Conservation (phyloP, 169 alveolate genomes). For the Plasmodium gonderi region DNA sequence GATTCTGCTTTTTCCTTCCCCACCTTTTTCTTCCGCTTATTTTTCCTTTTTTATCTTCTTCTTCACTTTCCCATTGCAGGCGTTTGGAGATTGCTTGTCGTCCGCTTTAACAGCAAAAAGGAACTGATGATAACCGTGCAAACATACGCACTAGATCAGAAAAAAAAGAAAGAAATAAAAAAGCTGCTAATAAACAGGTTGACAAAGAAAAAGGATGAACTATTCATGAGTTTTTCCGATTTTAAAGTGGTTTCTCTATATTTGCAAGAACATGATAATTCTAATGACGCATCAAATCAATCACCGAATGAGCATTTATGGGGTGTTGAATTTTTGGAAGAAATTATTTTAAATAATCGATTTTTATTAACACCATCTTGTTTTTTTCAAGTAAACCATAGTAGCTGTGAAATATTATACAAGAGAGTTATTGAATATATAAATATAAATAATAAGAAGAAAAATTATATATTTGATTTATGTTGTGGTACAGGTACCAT, state of each 20-base stretch:
- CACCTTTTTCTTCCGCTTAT: no score
- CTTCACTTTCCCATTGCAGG: background rate
- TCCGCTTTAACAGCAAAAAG: constrained; percentile 52
- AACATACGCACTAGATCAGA: constrained; percentile 58
- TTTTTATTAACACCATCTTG: constrained; percentile 72
- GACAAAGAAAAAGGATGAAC: constrained; percentile 59
- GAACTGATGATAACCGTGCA: constrained; percentile 72
- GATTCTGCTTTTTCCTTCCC: background rate
- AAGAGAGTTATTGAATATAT: constrained; percentile 56
- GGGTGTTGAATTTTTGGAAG: constrained; percentile 72
- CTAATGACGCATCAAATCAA: constrained; percentile 55
- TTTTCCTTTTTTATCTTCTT: no score
- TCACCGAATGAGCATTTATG: constrained; percentile 73
- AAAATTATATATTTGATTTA: constrained; percentile 71
- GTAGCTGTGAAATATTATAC: constrained; percentile 70
- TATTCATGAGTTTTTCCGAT: constrained; percentile 20
- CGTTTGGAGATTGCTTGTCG: constrained; percentile 61
- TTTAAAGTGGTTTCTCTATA: constrained; percentile 59
- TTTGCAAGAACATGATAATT: constrained; percentile 69
- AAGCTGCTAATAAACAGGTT: constrained; percentile 61
- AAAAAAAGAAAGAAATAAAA: constrained; percentile 67
- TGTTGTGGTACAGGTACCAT: constrained; percentile 76
- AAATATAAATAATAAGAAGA: constrained; percentile 14
- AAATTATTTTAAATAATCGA: constrained; percentile 39
- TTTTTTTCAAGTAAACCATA: constrained; percentile 75